Evolutionary conservation across 2,329 filamentous ascomycete genomes (phyloP).

Genomic region (Cladosporium sp.): DNA sequence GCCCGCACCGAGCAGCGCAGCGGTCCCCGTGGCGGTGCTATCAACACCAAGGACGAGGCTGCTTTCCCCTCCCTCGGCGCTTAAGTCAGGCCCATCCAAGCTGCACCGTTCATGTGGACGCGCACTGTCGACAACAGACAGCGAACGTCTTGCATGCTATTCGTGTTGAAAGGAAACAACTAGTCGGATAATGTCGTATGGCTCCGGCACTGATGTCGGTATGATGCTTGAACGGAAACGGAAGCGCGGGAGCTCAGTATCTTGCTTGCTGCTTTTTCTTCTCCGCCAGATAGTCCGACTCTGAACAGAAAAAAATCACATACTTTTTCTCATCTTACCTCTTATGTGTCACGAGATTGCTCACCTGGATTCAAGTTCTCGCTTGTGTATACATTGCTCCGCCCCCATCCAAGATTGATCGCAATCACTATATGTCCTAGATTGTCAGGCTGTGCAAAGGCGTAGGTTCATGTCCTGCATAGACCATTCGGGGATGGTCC

Average conservation of each 20-base stretch:
- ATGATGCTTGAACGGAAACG: slow-evolving; percentile 15
- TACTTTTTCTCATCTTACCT: slow-evolving; percentile 11
- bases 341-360: background rate
- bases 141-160: background rate
- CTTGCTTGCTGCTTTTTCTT: slow-evolving; percentile 16
- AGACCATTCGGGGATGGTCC: background rate
- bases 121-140: slow-evolving; percentile 6
- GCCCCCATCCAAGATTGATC: background rate
- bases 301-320: slow-evolving; percentile 19
- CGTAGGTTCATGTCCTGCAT: background rate
- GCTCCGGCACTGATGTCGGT: slow-evolving; percentile 11
- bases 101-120: slow-evolving; percentile 7
- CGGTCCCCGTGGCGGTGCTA: slow-evolving; percentile 25
- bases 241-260: slow-evolving; percentile 18
- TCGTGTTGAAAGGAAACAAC: slow-evolving; percentile 6
- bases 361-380: background rate
- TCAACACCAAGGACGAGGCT: slow-evolving; percentile 36
- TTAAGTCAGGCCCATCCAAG: slow-evolving; percentile 1
- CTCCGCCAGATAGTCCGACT: slow-evolving; percentile 16
- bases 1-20: slow-evolving; percentile 23
- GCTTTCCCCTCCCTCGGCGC: slow-evolving; percentile 39
- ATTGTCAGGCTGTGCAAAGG: background rate
- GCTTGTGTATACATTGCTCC: background rate
- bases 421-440: background rate
- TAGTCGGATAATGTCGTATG: background rate